Evolutionary conservation across 768 basidiomycete genomes (phyloP), one percentile per base, ranked within the genome.

Genomic region (Baorangia bicolor): DNA sequence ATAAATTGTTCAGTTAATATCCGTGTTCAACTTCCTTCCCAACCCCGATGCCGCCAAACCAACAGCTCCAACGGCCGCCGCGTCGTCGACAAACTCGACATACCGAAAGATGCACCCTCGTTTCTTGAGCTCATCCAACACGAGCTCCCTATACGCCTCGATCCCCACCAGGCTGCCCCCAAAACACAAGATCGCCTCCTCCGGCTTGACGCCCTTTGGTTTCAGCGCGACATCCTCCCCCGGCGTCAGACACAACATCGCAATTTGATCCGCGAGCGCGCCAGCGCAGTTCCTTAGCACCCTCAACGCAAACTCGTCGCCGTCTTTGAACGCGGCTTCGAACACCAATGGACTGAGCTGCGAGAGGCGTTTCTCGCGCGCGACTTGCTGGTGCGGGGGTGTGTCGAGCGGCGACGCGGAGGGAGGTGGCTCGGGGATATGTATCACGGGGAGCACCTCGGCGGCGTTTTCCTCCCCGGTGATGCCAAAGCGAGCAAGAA

Each of bases 101-200:
- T 83, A 76, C 53, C 75, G 77, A 73, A 93, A 90, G 4, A 79
- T 73, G 63, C 86, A 84, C 2, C 88, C 88, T 45, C 74, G 74
- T 60, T 75, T 65, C 49, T 69, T 76, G 23, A 92, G 78, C 27
- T 80, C 79, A 12, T 82, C 84, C 43, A 89, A 62, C 10, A 83
- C 63, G 31, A 81, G 56, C 25, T 79, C 71, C 50, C 86, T 74
- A 58, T 93, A 92, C 35, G 63, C 72, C 49, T 80, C 77, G 2
- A 90, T 70, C 3, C 87, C 84, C 4, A 84, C 83, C 58, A 93
- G 69, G 20, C 87, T 90, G n/a, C 91, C 91, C 10, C 91, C 91
- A 53, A 92, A 85, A 56, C 85, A 90, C 18, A 93, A 64, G 3
- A 92, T 79, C 33, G 82, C 77, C 2, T 85, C 78, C 37, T 73